Evolutionary conservation across 257 asterid species (phyloP), one percentile per base, ranked within the genome.

Genomic region (Fraxinus quadrangulata): DNA sequence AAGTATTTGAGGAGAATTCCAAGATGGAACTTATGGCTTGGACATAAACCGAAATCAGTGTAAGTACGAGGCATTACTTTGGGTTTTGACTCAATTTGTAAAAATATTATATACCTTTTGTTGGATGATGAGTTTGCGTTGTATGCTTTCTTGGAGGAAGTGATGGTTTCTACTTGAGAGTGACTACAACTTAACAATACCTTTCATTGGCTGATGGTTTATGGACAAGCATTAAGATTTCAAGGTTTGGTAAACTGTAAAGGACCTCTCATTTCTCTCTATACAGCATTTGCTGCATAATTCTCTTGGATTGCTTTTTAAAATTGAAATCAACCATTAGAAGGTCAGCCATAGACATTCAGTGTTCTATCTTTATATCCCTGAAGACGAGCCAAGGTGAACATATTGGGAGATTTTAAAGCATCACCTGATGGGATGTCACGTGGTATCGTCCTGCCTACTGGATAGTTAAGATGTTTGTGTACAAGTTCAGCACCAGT

Each of bases 121-220:
- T 19, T 54, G 26, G 63, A 54, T 3, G 11, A 0, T 19, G 6
- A 45, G 54, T 45, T 45, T 40, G 21, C 28, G 4, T 11, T 2
- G 13, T 45, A 51, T 14, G 74, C 56, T 39, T 39, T 71, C 36
- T 71, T 71, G 37, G 23, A 72, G 75, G 63, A 5, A 72, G 39
- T 24, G 3, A 19, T 26, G 23, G 65, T 70, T 11, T 26, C 31
- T 72, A 34, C 73, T 69, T 31, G 42, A 30, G 16, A 36, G n/a
- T 67, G 24, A 33, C 10, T n/a, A 67, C 21, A 21, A 9, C 45
- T 39, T 39, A 11, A 40, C 42, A 13, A 2, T 24, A 45, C 75
- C 30, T 34, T 16, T 26, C 40, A 47, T 9, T 72, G 39, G 40
- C 75, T 45, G 19, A 72, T 16, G 76, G 19, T 4, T 36, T 70